A percentile compares a stretch with the other conserved stretches of the same genome.
Conservation (phyloP, 1,139 yeast genomes). For the Pichia sp. region DNA sequence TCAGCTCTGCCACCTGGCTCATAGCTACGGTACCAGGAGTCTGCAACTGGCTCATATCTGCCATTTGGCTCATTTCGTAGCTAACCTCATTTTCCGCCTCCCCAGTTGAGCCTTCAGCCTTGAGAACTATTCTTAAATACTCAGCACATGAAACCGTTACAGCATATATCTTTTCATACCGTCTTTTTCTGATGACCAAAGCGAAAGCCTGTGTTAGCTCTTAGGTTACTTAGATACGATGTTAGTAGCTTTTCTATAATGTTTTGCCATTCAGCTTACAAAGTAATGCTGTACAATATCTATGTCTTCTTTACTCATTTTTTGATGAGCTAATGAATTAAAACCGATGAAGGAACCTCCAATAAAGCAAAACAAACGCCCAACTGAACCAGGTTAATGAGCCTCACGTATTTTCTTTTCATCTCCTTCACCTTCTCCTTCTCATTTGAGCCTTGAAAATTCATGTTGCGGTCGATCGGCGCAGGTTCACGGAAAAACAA, state of each 20-base stretch:
- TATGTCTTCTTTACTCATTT: background rate
- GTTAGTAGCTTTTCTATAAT: background rate
- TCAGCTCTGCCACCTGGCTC: background rate
- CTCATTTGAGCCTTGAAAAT: background rate
- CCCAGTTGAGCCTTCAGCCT: background rate
- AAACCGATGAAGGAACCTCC: background rate
- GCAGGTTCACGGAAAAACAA: background rate
- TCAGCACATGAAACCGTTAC: background rate
- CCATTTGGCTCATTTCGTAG: constrained; percentile 2
- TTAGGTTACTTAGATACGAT: background rate
- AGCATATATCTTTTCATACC: background rate
- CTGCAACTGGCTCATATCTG: background rate
- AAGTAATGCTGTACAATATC: background rate
- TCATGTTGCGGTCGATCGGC: background rate
- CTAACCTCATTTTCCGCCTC: background rate
- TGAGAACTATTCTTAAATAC: background rate
- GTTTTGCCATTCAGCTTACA: background rate
- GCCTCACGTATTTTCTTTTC: background rate
- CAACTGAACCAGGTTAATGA: background rate
- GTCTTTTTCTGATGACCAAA: background rate
- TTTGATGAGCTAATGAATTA: background rate
- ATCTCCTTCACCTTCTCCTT: background rate
- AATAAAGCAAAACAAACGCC: too few relatives aligned
- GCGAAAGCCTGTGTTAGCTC: background rate
- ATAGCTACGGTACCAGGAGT: background rate